Evolutionary conservation across 179 eudicot genomes (phyloP), one percentile per base, ranked within the genome.

Genomic region (Beta macrorhiza): DNA sequence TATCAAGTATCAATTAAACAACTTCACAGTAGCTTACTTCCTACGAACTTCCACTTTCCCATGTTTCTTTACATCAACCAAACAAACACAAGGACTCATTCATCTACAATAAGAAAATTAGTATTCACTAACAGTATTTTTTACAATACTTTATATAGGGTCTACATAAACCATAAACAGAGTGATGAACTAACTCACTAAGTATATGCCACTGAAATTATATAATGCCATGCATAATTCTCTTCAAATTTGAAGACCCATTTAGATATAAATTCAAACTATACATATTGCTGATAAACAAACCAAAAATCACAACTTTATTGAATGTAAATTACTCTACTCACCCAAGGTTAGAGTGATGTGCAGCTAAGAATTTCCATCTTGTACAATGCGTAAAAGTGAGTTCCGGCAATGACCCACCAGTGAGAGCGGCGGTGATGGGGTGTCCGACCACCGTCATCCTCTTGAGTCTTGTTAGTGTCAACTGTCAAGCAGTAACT

Each of bases 371-470:
- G 65, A 29, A 74, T 25, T 74, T 74, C 51, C 77, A 74, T 15
- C 64, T 73, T 29, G 20, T 29, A 55, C 22, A 2, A 15, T 56
- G 51, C 37, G 45, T 15, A 74, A 25, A 12, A 74, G 64, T 13
- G 1, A 8, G 4, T 14, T 74, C 64, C 10, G 64, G 49, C 6
- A 74, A 56, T 16, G 62, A 74, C 6, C 51, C 65, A 37, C 63
- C 25, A 32, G 15, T 15, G 52, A 56, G 22, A 32, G 49, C 11
- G 16, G 65, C 10, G 29, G 77, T 57, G 22, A 74, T 55, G 29
- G 65, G 77, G 11, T 74, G 51, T 37, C 51, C 77, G 25, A 57
- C 65, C 25, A 32, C 29, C 42, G 65, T 74, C 77, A 74, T 74
- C 51, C 16, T 74, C 20, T 25, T 0, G 10, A 22, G 5, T 53